Conservation (phyloP, 306 rosid species). For the Rosa rugosa region DNA sequence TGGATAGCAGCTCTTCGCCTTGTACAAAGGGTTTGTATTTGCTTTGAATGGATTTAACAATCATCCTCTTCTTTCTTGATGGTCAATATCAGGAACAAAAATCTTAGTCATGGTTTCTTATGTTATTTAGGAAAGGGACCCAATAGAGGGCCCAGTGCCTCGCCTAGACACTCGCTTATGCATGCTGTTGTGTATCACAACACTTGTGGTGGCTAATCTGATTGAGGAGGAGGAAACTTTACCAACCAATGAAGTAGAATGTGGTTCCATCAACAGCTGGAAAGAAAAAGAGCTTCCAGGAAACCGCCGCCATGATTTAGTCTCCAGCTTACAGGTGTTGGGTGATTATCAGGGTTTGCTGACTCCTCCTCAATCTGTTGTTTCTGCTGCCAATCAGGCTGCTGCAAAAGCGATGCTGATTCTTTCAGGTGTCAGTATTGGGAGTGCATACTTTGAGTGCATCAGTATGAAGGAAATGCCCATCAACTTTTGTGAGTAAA, state of each 20-base stretch:
- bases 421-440: conserved; percentile 66
- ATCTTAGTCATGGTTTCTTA: background rate
- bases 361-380: conserved; percentile 71
- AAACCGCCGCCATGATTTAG: conserved; percentile 59
- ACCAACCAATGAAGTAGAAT: conserved; percentile 45
- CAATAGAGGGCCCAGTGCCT: conserved; percentile 99
- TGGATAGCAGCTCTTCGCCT: conserved; percentile 96
- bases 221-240: conserved; percentile 79
- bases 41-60: conserved; percentile 13
- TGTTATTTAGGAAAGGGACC: conserved; percentile 73
- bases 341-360: conserved; percentile 88
- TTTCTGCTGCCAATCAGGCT: conserved; percentile 82
- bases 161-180: conserved; percentile 88
- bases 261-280: conserved; percentile 45
- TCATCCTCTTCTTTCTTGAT: background rate
- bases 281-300: conserved; percentile 60
- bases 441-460: conserved; percentile 77
- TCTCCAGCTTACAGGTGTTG: conserved; percentile 74
- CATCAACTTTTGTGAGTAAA: conserved; percentile 65
- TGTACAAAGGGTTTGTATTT: conserved; percentile 80
- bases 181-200: conserved; percentile 77
- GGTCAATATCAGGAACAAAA: conserved; percentile 9
- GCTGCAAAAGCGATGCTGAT: conserved; percentile 87
- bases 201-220: conserved; percentile 80
- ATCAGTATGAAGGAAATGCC: conserved; percentile 73